Percentiles rank a stretch among this genome's conserved stretches.
Evolutionary conservation across 139 green algal genomes (phyloP).

Genomic region (Tetratostichococcus sp.): DNA sequence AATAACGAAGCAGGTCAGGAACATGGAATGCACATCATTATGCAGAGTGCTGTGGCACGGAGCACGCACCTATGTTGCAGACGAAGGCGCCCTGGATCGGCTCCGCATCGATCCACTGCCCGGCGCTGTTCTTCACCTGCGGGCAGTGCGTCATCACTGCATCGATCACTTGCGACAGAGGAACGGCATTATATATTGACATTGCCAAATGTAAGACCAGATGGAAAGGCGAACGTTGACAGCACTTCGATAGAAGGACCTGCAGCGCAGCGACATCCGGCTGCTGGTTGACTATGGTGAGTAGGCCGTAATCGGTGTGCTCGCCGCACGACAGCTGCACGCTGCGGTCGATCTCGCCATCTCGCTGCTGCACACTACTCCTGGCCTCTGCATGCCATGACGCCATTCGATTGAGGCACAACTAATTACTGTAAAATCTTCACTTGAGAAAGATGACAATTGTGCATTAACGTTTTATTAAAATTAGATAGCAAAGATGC

Average conservation of each 20-base stretch:
- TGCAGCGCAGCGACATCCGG: conserved; percentile 43
- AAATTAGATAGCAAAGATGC: too few species aligned
- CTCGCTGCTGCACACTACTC: not conserved
- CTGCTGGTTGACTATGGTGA: conserved; percentile 65
- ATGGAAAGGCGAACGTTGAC: too few species aligned
- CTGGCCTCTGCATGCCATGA: not conserved
- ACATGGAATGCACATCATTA: too few species aligned
- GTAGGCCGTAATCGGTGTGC: conserved; percentile 64
- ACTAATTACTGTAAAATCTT: too few species aligned
- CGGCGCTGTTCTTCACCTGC: conserved; percentile 51
- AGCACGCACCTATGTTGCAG: conserved; percentile 46
- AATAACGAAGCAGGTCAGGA: too few species aligned
- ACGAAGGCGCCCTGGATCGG: conserved; percentile 49
- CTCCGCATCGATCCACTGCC: conserved; percentile 44
- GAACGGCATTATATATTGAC: too few species aligned
- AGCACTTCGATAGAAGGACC: too few species aligned
- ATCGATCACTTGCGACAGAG: not conserved
- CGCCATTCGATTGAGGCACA: too few species aligned
- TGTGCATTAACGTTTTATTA: too few species aligned
- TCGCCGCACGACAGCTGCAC: conserved; percentile 55
- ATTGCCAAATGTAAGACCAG: too few species aligned
- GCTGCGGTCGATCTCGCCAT: conserved; percentile 10
- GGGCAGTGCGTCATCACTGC: not conserved
- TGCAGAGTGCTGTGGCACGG: not conserved
- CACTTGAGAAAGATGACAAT: too few species aligned